Conservation (phyloP, 768 basidiomycete genomes). For the Clathrus columnatus region DNA sequence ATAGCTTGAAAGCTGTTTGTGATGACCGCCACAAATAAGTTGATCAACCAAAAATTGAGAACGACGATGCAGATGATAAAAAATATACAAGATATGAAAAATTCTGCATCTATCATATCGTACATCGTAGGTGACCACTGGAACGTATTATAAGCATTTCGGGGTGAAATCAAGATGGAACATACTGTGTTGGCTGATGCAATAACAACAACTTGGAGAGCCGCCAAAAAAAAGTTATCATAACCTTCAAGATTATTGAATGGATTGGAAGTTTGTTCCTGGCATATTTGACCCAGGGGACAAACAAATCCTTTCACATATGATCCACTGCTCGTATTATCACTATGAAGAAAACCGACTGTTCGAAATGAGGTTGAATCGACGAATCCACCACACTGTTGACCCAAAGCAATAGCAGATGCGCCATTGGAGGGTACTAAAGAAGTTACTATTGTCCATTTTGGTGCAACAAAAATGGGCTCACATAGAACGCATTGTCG, state of each 20-base stretch:
- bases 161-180: constrained; percentile 9
- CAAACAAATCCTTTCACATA: constrained; percentile 80
- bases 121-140: constrained; percentile 86
- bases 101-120: constrained; percentile 80
- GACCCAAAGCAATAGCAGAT: constrained; percentile 31
- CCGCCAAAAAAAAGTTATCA: constrained; percentile 77
- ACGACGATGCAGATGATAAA: constrained; percentile 79
- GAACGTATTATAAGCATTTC: neutral
- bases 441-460: neutral
- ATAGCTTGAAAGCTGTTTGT: constrained; percentile 89
- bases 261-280: constrained; percentile 70
- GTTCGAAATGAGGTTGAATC: constrained; percentile 45
- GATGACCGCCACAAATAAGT: constrained; percentile 92
- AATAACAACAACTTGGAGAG: constrained; percentile 77
- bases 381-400: constrained; percentile 77
- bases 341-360: constrained; percentile 31
- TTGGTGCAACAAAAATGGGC: neutral
- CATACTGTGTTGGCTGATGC: constrained; percentile 67
- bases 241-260: constrained; percentile 62
- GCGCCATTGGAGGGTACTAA: constrained; percentile 17
- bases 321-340: constrained; percentile 26
- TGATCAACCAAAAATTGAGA: constrained; percentile 91
- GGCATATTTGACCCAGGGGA: constrained; percentile 77
- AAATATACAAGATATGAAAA: constrained; percentile 78
- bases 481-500: constrained; percentile 26